Base-by-base conservation (phyloP, 805 yeast species). In the Monosporozyma servazzii region DNA sequence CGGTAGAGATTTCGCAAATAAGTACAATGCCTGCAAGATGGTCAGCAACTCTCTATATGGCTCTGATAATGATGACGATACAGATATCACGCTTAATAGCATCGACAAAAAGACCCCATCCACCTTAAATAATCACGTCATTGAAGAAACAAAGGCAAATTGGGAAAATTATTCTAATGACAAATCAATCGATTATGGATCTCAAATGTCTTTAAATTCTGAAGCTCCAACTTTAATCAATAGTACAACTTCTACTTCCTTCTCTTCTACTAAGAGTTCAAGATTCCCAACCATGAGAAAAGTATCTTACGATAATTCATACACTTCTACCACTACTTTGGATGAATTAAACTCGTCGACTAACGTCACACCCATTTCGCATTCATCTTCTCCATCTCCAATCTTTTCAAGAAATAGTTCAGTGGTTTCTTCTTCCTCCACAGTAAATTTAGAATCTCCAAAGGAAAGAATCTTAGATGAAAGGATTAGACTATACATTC, bases 171-270 rank as follows among this genome's bases (percentile, higher is more conserved):
- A 37, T 9, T 30, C 18, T 10, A 23, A 31, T 8, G 30, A 10
- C 7, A 36, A 45, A 21, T 36, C 27, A 20, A 17, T 30, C 3
- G 54, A 53, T 23, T 41, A 27, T 7, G 54, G 50, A 15, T 58
- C 62, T 2, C 55, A 51, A 36, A 15, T 47, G 15, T 58, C 61
- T 1, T 50, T 58, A 31, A 51, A 51, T 37, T 59, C 62, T 2
- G 62, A 59, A 23, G 51, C 60, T 18, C 51, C 45, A 15, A 59
- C 63, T 41, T 51, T 59, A 49, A 58, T 57, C 11, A 54, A 53
- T 33, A 51, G 31, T 4, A 25, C 48, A n/a, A 25, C 47, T 15
- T 18, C 46, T 15, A 31, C 27, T 11, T 31, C 29, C 1, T 33
- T 17, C 40, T 15, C 23, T 33, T 13, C 41, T 42, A 10, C 17